Percentiles rank a stretch among this genome's conserved stretches.
These are phyloP conservation scores for Penicillium paradoxum DNA, from an alignment of 495 filamentous ascomycete species.

Conservation along the genomic window DNA sequence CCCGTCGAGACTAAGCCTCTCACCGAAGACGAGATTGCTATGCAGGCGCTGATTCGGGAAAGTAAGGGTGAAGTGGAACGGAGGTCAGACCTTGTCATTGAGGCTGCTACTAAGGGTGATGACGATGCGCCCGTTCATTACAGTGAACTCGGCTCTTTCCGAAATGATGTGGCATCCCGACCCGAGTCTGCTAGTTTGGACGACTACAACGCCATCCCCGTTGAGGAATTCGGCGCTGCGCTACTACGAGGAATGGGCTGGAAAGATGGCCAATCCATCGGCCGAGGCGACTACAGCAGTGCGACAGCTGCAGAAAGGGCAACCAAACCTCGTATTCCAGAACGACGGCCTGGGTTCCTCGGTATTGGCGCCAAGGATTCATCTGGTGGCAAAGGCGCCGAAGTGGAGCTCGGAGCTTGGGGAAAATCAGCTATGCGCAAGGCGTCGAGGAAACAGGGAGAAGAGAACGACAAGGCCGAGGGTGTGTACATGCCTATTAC, in stretches of 20 bases:
- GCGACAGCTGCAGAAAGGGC: constrained; percentile 22
- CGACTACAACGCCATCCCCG: constrained; percentile 81
- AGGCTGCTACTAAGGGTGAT: constrained; percentile 24
- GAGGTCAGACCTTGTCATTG: constrained; percentile 57
- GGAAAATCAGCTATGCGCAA: constrained; percentile 61
- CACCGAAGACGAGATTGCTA: constrained; percentile 70
- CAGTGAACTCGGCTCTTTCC: constrained; percentile 66
- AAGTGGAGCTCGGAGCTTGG: constrained; percentile 72
- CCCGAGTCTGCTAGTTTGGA: constrained; percentile 72
- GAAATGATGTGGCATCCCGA: constrained; percentile 60
- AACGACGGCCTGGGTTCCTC: constrained; percentile 70
- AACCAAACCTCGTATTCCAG: constrained; percentile 42
- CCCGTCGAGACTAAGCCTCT: constrained; percentile 26
- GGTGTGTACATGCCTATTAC: constrained; percentile 62
- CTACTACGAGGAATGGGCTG: constrained; percentile 89
- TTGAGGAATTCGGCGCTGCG: constrained; percentile 90
- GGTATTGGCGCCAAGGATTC: constrained; percentile 75
- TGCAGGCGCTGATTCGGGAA: constrained; percentile 66
- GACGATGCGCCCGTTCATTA: constrained; percentile 22
- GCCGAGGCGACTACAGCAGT: constrained; percentile 48
- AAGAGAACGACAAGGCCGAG: constrained; percentile 38
- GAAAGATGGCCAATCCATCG: constrained; percentile 76
- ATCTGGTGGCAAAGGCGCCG: constrained; percentile 57
- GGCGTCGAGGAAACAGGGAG: constrained; percentile 44
- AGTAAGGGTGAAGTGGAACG: constrained; percentile 47